Percentiles rank a stretch among this genome's conserved stretches.
phyloP scores from a whole-genome alignment of 257 asterid species.

The Linderniella brevidens region DNA sequence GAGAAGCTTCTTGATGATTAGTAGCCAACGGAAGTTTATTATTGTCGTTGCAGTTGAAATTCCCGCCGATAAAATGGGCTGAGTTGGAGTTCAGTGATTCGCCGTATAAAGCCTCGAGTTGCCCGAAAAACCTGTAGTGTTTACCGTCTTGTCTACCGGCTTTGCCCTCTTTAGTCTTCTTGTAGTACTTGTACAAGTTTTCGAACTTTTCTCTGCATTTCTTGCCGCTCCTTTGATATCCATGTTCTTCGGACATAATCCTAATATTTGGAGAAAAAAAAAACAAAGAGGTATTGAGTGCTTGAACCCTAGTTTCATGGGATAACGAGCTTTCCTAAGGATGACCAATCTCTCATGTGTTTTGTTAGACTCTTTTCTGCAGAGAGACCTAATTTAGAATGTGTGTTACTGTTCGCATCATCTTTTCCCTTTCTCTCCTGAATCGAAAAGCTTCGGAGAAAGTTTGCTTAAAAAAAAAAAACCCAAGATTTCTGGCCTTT shows the following conservation, averaged over 20 bases:
- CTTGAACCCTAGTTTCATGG: constrained; percentile 59
- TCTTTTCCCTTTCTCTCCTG: too few relatives aligned
- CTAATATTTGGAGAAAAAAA: constrained; percentile 17
- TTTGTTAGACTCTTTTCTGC: constrained; percentile 16
- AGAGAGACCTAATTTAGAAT: constrained; percentile 18
- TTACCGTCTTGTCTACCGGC: constrained; percentile 97
- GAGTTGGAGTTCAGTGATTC: constrained; percentile 23
- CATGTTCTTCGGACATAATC: constrained; percentile 86
- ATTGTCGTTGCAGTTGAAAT: constrained; percentile 16
- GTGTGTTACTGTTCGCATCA: too few relatives aligned
- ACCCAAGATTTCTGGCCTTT: constrained; percentile 9
- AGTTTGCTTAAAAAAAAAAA: constrained; percentile 5
- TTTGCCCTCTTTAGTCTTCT: constrained; percentile 87
- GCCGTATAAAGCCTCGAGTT: constrained; percentile 93
- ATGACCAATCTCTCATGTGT: constrained; percentile 20
- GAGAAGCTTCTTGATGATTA: constrained; percentile 19
- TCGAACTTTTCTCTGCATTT: constrained; percentile 97
- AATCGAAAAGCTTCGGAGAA: neutral
- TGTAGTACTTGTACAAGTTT: constrained; percentile 90
- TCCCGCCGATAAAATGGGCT: constrained; percentile 10
- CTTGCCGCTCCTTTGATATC: constrained; percentile 85
- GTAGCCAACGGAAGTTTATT: constrained; percentile 4
- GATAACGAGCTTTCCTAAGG: constrained; percentile 27
- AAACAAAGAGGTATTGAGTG: neutral
- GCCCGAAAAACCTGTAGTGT: constrained; percentile 83